Evolutionary conservation across 2,329 filamentous ascomycete species (phyloP), one percentile per base, ranked within the genome.

Genomic region (Macrophomina pseudophaseolina): DNA sequence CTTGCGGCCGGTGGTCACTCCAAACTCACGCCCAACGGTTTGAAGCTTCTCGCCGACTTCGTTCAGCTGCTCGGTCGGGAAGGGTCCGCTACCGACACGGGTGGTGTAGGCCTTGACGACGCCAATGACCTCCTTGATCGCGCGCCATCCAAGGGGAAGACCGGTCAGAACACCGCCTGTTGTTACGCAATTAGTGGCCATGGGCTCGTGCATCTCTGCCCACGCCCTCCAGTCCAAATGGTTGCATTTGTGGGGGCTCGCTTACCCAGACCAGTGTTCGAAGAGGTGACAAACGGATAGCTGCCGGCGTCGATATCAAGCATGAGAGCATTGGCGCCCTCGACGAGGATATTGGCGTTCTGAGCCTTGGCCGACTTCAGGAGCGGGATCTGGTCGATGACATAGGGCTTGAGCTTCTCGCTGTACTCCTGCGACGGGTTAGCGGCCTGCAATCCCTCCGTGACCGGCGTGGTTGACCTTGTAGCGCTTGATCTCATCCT

Each of bases 71-170:
- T 91, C 89, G 0, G 88, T 89, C 52, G 88, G 88, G 80, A 91
- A 91, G n/a, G 86, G 86, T 12, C 89, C 89, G 51, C 82, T 82
- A 51, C 83, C 78, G 46, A 89, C 86, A 68, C 86, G 82, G 35
- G 88, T 91, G 48, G 88, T 90, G 75, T 90, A 90, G 35, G 87
- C 88, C 76, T 91, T 90, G 5, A 89, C 86, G 11, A 91, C 88
- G 64, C 89, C 89, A 70, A 90, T 85, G 53, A 87, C 83, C 68
- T 88, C 84, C 64, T 82, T 84, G 68, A 91, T 82, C 69, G 87
- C 87, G 69, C 81, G 84, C 68, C 86, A 88, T 73, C 87, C 86
- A 52, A 91, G 77, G 42, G 84, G 84, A 12, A 91, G 80, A 63
- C 88, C 88, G 46, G 85, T 88, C 70, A 90, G 84, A 68, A 89